Base-by-base conservation (phyloP, 202 grass and related monocot species). In the Cymbopogon flexuosus region DNA sequence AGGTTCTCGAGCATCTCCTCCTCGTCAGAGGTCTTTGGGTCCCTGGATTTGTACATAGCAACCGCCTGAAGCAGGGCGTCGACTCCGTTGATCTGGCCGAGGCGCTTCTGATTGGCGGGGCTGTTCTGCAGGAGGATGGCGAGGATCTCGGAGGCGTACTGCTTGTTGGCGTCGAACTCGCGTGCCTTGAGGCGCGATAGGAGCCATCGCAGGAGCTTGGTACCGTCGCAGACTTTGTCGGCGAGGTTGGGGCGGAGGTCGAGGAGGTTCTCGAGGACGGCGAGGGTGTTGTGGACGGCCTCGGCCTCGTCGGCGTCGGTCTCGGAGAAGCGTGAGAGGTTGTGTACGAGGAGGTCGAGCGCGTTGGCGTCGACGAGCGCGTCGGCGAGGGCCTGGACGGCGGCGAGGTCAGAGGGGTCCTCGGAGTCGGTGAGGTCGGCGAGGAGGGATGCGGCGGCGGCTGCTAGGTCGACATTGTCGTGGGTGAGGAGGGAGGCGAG, bases 1-100 rank as follows among this genome's bases (percentile, higher is more conserved):
- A 98, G 87, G 81, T 98, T 98, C 81, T 94, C 95, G 31, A 98
- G 85, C 95, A 98, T 93, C 86, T 94, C 95, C 88, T 94, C 94
- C 87, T 98, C 95, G 21, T 98, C 92, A 0, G 87, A 84, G 56
- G 81, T 94, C 84, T 89, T 98, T 2, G 95, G 95, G 41, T 98
- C 95, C 84, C 84, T 84, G 21, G 95, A 98, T 67, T 98, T 98
- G 84, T 98, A 98, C 90, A 98, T 89, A 0, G 95, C 87, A 31
- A 97, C 95, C 0, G 95, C 95, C 83, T 97, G 92, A 57, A 97
- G 78, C 70, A 97, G 52, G 29, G 75, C 86, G 21, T 97, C 95
- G 6, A 97, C 95, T 3, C 95, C 95, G 15, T 97, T 97, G 79
- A 92, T 91, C 79, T 94, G 90, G 3, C 95, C 95, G 0, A 97